Base-by-base conservation (phyloP, 371 early-diverging fungal species). In the Lichtheimia ramosa region DNA sequence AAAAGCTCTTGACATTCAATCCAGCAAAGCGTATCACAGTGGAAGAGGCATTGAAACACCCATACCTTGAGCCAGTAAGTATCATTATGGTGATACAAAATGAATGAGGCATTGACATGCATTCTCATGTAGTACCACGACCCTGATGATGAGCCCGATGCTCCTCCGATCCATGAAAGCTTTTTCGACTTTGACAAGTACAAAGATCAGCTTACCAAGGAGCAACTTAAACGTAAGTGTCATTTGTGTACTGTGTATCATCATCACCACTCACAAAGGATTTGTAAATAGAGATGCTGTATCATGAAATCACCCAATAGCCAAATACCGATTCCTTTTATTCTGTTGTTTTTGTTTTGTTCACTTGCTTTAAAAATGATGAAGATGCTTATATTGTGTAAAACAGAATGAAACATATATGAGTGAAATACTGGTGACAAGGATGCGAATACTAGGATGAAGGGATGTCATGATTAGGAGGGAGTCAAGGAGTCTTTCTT, bases 21-120 rank as follows among this genome's bases (percentile, higher is more conserved):
- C 99, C 99, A 15, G 75, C 77, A 54, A 88, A 91, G 58, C 88
- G 99, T 41, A 93, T 96, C 64, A 94, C 94, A 5, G 99, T 96
- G 27, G 92, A 92, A 66, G 91, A 96, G 60, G 95, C 97, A 40
- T 83, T 99, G 42, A 82, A 81, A 16, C 96, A 97, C 70, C 95
- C 94, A 42, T 99, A 94, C 65, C 84, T 97, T 61, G 88, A 87
- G 63, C 84, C 84, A 61, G 82, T 82, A 68, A 66, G 65, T 42
- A 21, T n/a, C n/a, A n/a, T 7, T 7, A 8, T 5, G 21, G 8
- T 40, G 16, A 48, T 42, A 46, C 21, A 46, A 46, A n/a, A n/a
- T 46, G 46, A 46, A 25, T 13, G 42, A 27, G 43, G 25, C 4
- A 55, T 6, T 55, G 20, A 55, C 28, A n/a, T 41, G 21, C 16